These are phyloP conservation scores for Nigrospora sphaerica DNA, from an alignment of 2,329 filamentous ascomycete species.

Conservation along the genomic window DNA sequence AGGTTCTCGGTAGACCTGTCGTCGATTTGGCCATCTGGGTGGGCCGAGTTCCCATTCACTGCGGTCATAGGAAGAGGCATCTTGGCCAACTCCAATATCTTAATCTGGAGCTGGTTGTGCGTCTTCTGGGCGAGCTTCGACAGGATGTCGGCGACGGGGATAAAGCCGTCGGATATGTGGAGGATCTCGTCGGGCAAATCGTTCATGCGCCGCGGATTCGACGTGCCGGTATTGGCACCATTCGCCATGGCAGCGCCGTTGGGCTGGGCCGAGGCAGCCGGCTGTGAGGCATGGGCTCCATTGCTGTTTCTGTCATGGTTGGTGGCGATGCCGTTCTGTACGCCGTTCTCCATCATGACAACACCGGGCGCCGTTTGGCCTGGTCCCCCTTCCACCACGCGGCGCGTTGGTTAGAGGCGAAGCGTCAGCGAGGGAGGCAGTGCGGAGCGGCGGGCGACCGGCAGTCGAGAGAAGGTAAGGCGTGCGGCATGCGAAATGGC, in stretches of 20 bases:
- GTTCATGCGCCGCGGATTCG: conserved; percentile 37
- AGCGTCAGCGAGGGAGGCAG: conserved; percentile 8
- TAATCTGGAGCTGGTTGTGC: conserved; percentile 68
- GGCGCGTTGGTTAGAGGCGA: conserved; percentile 15
- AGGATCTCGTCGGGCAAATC: conserved; percentile 54
- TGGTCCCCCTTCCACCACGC: conserved; percentile 23
- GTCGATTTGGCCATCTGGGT: conserved; percentile 31
- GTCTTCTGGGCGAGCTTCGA: conserved; percentile 75
- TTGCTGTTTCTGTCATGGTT: conserved; percentile 50
- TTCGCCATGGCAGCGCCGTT: conserved; percentile 20
- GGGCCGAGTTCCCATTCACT: conserved; percentile 43
- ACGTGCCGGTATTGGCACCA: conserved; percentile 13
- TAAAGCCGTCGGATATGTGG: conserved; percentile 70
- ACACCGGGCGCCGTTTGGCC: conserved; percentile 38
- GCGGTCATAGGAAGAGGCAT: conserved; percentile 51
- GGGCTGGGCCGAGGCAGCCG: conserved; percentile 6
- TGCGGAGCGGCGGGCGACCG: not conserved
- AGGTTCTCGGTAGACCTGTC: conserved; percentile 60
- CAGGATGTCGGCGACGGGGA: conserved; percentile 69
- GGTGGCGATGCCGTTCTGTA: conserved; percentile 43
- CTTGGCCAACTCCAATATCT: conserved; percentile 63
- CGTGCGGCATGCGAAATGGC: not conserved
- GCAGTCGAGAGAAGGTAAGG: not conserved
- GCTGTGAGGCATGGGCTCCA: conserved; percentile 11
- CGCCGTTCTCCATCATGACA: conserved; percentile 49